phyloP scores from a whole-genome alignment of 2,329 filamentous ascomycete genomes.

The Ramularia collo-cygni region DNA sequence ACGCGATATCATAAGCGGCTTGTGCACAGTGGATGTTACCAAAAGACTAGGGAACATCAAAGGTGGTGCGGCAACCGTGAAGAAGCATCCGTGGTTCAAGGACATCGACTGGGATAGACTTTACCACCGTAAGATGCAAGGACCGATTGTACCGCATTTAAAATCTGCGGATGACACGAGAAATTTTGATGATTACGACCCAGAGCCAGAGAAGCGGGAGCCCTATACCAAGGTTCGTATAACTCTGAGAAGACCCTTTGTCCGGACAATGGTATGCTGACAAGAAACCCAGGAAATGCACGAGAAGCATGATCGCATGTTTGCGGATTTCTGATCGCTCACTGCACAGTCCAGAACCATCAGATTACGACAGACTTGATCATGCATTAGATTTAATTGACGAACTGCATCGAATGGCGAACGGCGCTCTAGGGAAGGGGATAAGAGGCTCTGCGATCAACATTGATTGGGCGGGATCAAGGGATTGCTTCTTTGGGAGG shows the following conservation, averaged over 20 bases:
- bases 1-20: constrained; percentile 65
- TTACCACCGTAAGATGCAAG: constrained; percentile 55
- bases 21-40: constrained; percentile 74
- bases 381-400: too few species aligned
- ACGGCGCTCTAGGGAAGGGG: too few species aligned
- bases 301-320: constrained; percentile 62
- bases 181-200: constrained; percentile 79
- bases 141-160: constrained; percentile 70
- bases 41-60: constrained; percentile 71
- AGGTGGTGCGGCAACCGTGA: constrained; percentile 65
- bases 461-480: too few species aligned
- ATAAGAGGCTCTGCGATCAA: too few species aligned
- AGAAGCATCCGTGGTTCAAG: constrained; percentile 68
- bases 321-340: constrained; percentile 58
- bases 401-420: too few species aligned
- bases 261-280: neutral
- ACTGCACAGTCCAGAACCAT: too few species aligned
- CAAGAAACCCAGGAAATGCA: constrained; percentile 50
- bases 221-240: constrained; percentile 54
- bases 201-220: constrained; percentile 60
- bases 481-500: too few species aligned
- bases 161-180: constrained; percentile 66
- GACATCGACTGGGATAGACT: constrained; percentile 68
- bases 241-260: neutral
- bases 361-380: too few species aligned